Percentiles rank a stretch among this genome's conserved stretches.
phyloP scores from a whole-genome alignment of 2,329 filamentous ascomycete species.

The Cercospora zeina region DNA sequence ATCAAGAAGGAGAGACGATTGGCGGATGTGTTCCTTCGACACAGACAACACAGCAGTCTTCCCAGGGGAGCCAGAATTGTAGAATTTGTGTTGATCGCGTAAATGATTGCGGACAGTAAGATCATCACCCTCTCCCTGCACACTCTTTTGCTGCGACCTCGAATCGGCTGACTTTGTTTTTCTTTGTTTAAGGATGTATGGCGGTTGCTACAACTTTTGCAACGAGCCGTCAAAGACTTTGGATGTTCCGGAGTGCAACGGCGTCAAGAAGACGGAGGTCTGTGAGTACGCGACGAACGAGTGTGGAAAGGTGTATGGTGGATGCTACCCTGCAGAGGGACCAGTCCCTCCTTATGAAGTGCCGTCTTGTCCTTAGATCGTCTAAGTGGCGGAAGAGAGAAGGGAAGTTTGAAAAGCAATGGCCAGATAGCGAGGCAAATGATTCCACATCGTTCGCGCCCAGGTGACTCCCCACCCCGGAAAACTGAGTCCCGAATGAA shows the following conservation, averaged over 20 bases:
- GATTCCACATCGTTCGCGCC: background rate
- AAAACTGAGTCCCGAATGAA: background rate
- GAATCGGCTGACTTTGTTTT: background rate
- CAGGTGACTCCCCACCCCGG: no score
- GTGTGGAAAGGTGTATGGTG: slow-evolving; percentile 15
- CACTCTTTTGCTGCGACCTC: background rate
- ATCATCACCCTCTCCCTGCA: background rate
- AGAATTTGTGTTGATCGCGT: slow-evolving; percentile 8
- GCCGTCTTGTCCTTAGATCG: slow-evolving; percentile 1
- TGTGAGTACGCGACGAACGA: slow-evolving; percentile 18
- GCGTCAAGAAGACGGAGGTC: slow-evolving; percentile 2
- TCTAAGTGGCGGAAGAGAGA: background rate
- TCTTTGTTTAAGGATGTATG: slow-evolving; percentile 13
- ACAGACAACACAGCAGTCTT: background rate
- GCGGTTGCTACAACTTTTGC: slow-evolving; percentile 20
- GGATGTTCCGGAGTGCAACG: slow-evolving; percentile 19
- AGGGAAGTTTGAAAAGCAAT: background rate
- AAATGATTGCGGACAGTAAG: slow-evolving; percentile 17
- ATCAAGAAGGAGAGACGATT: slow-evolving; percentile 6
- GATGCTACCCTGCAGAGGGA: slow-evolving; percentile 13
- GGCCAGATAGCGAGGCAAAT: background rate
- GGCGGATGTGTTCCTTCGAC: slow-evolving; percentile 15
- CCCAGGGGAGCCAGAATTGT: background rate
- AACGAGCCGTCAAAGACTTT: slow-evolving; percentile 3
- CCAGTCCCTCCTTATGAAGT: background rate